Percentiles rank a stretch among this genome's conserved stretches.
These are phyloP conservation scores for Stellera chamaejasme DNA, from an alignment of 345 rosid genomes.

Conservation along the genomic window DNA sequence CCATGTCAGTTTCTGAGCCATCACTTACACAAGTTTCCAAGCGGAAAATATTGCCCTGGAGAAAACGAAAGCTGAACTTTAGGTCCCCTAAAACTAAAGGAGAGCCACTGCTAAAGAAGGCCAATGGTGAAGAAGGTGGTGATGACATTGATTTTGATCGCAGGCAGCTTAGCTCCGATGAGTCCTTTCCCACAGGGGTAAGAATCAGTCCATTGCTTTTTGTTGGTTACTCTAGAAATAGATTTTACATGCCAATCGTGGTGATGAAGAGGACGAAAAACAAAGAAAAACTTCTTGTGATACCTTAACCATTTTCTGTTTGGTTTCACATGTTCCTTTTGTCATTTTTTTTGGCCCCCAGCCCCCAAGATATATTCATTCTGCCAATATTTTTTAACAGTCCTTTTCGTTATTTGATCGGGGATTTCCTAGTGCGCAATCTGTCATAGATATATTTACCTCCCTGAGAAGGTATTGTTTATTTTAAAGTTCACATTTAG, in stretches of 20 bases:
- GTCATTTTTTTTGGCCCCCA: no score
- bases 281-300: neutral
- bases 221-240: neutral
- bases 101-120: constrained; percentile 49
- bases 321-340: neutral
- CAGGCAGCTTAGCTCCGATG: constrained; percentile 59
- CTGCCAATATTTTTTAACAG: no score
- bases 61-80: constrained; percentile 40
- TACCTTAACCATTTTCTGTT: neutral
- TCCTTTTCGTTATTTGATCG: no score
- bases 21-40: constrained; percentile 19
- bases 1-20: constrained; percentile 22
- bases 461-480: neutral
- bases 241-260: no score
- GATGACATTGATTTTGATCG: constrained; percentile 57
- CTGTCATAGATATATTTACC: neutral
- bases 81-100: constrained; percentile 38
- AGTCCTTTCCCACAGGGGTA: constrained; percentile 35
- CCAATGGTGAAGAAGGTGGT: constrained; percentile 50
- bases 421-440: neutral
- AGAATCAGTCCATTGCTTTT: neutral
- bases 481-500: neutral
- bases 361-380: no score
- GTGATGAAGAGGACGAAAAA: neutral
- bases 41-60: constrained; percentile 47